phyloP scores from a whole-genome alignment of 768 basidiomycete genomes.

The Leccinum fibrillosum region DNA sequence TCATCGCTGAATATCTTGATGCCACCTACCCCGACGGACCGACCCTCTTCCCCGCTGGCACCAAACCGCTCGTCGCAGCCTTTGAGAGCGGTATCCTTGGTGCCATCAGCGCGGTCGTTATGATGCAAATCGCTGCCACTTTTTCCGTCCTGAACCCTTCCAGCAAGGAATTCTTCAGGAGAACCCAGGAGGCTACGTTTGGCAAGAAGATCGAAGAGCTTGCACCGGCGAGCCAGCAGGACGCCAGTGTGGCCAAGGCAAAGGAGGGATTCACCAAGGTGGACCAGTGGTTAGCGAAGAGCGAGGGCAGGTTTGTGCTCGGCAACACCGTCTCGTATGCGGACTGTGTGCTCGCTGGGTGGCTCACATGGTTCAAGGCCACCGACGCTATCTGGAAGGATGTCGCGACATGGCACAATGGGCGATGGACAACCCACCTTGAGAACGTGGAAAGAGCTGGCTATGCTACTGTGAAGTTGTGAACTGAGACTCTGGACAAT shows the following conservation, averaged over 20 bases:
- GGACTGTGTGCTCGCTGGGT: conserved; percentile 34
- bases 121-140: conserved; percentile 14
- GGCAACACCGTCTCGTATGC: conserved; percentile 35
- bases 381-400: conserved; percentile 33
- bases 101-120: conserved; percentile 9
- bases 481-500: neutral
- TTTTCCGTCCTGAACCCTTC: conserved; percentile 20
- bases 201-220: conserved; percentile 37
- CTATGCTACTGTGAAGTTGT: conserved; percentile 23
- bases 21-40: conserved; percentile 24
- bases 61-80: too few relatives aligned
- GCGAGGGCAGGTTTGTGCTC: conserved; percentile 31
- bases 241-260: conserved; percentile 26
- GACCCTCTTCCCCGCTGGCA: too few relatives aligned
- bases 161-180: conserved; percentile 33
- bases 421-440: conserved; percentile 36
- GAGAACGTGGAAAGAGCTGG: conserved; percentile 26
- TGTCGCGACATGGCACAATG: conserved; percentile 35
- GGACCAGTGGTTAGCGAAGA: conserved; percentile 29
- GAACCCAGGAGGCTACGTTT: conserved; percentile 20
- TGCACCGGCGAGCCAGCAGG: conserved; percentile 28
- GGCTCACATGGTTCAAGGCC: neutral
- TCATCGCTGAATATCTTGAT: conserved; percentile 48
- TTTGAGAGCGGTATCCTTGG: neutral
- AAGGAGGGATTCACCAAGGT: conserved; percentile 26